Percentiles rank a stretch among this genome's conserved stretches.
Conservation (phyloP, 345 rosid genomes). For the Eucalyptus leucophloia region DNA sequence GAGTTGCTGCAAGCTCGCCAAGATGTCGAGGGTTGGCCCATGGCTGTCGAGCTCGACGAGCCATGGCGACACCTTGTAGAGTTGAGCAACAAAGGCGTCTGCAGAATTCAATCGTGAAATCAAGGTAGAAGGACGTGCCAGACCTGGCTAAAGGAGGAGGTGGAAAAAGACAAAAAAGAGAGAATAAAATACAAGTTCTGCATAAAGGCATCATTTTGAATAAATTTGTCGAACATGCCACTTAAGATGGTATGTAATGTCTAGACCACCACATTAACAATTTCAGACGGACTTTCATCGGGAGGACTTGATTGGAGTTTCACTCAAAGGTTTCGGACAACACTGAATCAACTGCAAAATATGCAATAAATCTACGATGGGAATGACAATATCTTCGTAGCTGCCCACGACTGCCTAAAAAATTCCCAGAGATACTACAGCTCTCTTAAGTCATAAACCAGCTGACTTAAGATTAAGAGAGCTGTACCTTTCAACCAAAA, state of each 20-base stretch:
- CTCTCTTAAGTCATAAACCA: neutral
- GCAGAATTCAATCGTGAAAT: neutral
- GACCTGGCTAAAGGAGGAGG: neutral
- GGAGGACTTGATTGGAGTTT: neutral
- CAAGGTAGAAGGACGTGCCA: neutral
- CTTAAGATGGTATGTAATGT: no score
- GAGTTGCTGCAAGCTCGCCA: no score
- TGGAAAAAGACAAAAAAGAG: no score
- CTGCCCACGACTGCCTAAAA: neutral
- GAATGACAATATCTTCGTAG: neutral
- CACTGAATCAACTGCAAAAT: neutral
- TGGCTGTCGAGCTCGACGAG: neutral
- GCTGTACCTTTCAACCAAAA: no score
- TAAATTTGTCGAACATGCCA: neutral
- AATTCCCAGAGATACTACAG: neutral
- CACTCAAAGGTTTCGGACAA: neutral
- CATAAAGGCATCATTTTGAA: neutral
- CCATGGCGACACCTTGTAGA: neutral
- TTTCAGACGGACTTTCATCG: accelerated
- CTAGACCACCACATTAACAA: no score
- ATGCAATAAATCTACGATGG: no score
- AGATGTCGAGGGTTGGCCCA: no score
- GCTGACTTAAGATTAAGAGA: no score
- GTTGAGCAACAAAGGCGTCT: neutral
- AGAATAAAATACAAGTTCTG: no score